Evolutionary conservation across 148 eudicot genomes (phyloP), one percentile per base, ranked within the genome.

Genomic region (Bassia scoparia): DNA sequence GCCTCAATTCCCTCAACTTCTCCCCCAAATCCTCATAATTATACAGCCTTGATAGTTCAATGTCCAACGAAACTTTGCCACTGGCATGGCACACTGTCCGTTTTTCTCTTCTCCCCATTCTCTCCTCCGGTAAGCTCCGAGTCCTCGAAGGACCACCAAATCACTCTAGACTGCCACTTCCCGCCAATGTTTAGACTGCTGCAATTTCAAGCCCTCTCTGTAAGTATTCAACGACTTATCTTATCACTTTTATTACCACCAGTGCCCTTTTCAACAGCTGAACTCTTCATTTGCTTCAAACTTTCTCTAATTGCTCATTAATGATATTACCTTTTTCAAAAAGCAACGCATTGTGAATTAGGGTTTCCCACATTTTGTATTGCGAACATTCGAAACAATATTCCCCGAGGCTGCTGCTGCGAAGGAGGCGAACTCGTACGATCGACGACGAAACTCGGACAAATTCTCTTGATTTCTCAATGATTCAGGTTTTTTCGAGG

Each of bases 1-100:
- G 91, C 82, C 94, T 84, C 92, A 89, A 78, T 68, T 49, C 73
- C 85, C 74, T 83, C 87, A 91, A 76, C 74, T 73, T 83, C 74
- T 77, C 37, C 74, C 97, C 97, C 77, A 91, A 77, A 18, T 89
- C 94, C 7, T 18, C 70, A 66, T 67, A 17, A 34, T 15, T 35
- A 69, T 89, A 87, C 21, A 0, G 7, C 79, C 21, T 82, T 49
- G 74, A 5, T 15, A 88, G 75, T 27, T 71, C 80, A 7, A 71
- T 68, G 49, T 66, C 74, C 78, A 30, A 46, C 44, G 21, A 15
- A 0, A 48, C 70, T 15, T 77, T 67, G 30, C 46, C 69, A 27
- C 29, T n/a, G 15, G 48, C 33, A 18, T 16, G 20, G 44, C 37
- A 6, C 2, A 41, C n/a, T 56, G 59, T 68, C 64, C 72, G 69